Evolutionary conservation across 1,284 basidiomycete genomes (phyloP).

Genomic region (Ustilago xerochloae): DNA sequence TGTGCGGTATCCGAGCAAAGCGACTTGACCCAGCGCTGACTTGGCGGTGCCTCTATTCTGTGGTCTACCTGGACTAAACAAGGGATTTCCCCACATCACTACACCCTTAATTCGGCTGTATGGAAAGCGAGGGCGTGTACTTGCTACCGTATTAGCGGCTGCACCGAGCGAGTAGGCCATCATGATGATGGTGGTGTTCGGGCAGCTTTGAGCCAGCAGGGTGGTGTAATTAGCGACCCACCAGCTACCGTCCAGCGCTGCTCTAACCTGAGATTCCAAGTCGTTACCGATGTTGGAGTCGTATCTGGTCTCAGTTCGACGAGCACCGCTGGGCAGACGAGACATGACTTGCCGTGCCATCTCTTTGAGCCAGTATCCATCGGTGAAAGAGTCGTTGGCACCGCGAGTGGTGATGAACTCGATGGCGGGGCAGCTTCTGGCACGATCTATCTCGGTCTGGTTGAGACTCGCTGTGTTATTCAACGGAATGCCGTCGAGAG

Average conservation of each 20-base stretch:
- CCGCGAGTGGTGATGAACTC: constrained; percentile 35
- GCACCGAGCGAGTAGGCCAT: constrained; percentile 34
- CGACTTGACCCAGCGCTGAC: constrained; percentile 17
- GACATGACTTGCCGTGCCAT: constrained; percentile 31
- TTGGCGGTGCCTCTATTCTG: constrained; percentile 21
- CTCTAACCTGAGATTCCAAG: constrained; percentile 17
- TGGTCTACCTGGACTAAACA: constrained; percentile 10
- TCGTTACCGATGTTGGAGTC: constrained; percentile 30
- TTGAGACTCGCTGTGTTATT: constrained; percentile 39
- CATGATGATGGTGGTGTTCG: constrained; percentile 36
- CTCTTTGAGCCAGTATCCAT: constrained; percentile 32
- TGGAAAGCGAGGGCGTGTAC: constrained; percentile 25
- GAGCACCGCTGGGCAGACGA: constrained; percentile 15
- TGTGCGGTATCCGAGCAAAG: constrained; percentile 19
- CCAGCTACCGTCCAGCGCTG: constrained; percentile 17
- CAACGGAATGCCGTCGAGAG: constrained; percentile 13
- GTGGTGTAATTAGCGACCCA: constrained; percentile 33
- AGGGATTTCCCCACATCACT: constrained; percentile 20
- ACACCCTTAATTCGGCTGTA: constrained; percentile 5
- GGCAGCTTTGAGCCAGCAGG: constrained; percentile 24
- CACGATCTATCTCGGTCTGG: constrained; percentile 20
- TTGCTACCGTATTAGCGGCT: constrained; percentile 18
- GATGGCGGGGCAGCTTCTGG: constrained; percentile 19
- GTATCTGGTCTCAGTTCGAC: constrained; percentile 26
- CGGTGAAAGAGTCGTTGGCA: constrained; percentile 26